Evolutionary conservation across 805 yeast genomes (phyloP), one percentile per base, ranked within the genome.

Genomic region (Zygoascus bituminiphila): DNA sequence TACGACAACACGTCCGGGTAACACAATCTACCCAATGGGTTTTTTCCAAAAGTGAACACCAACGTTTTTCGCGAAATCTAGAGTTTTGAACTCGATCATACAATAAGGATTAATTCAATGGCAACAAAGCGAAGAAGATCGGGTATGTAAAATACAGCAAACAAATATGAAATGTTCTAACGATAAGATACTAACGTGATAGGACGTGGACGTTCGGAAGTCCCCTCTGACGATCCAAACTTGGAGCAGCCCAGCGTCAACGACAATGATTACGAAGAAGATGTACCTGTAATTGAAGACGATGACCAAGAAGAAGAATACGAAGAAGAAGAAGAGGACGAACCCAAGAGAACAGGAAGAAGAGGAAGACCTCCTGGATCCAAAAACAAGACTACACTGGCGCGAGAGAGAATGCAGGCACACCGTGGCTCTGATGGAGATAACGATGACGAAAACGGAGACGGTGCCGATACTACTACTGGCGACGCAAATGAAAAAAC

Each of bases 321-420:
- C 36, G 55, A 55, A 8, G 63, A 50, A 22, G 64, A 48, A 9
- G 64, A 56, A 12, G 62, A 54, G 23, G 67, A 51, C 54, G 54
- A 48, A n/a, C 51, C 55, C 15, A 43, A 49, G 25, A 50, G 50
- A 17, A 22, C 44, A 19, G 22, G 44, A 14, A 42, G 65, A 7
- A 57, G 64, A 15, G 67, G 69, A 17, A 46, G 66, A n/a, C 66
- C 66, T 1, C 66, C 66, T n/a, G 64, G 64, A 25, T 51, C 57
- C 44, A 58, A 54, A 39, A 61, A 58, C 52, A 60, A 55, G 51
- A 24, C 54, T 23, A 54, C 57, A 4, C 52, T 55, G 6, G 57
- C 47, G 8, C 44, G 50, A 24, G 63, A 44, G 44, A 31, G 33
- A 21, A 20, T 17, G 17, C 33, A 29, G n/a, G 33, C 33, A 12